phyloP scores from a whole-genome alignment of 768 basidiomycete species.

The Russula earlei region DNA sequence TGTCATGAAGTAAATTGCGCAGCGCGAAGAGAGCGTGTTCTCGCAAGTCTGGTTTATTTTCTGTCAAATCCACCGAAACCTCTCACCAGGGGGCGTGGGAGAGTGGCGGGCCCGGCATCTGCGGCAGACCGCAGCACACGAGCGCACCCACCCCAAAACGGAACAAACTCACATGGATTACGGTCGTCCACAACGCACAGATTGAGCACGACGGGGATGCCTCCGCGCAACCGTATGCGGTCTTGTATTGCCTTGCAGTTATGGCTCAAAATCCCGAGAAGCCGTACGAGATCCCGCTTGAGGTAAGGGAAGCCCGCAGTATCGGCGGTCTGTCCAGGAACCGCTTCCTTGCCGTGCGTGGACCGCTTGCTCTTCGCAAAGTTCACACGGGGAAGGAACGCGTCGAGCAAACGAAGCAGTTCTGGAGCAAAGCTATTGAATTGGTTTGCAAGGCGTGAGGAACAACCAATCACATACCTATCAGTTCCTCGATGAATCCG shows the following conservation, averaged over 20 bases:
- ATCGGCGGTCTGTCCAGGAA: constrained; percentile 23
- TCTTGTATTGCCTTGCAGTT: constrained; percentile 62
- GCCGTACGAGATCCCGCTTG: constrained; percentile 82
- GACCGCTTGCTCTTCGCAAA: constrained; percentile 53
- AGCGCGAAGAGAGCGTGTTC: constrained; percentile 88
- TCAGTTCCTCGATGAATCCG: constrained; percentile 21
- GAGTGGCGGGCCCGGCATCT: background rate
- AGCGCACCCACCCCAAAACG: background rate
- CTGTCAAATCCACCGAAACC: background rate
- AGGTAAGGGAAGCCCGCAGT: constrained; percentile 67
- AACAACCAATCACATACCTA: constrained; percentile 17
- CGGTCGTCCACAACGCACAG: constrained; percentile 84
- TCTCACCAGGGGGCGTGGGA: too few species aligned
- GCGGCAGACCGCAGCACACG: background rate
- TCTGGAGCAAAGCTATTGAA: constrained; percentile 33
- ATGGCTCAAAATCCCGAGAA: constrained; percentile 72
- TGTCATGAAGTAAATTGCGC: constrained; percentile 65
- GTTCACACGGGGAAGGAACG: constrained; percentile 78
- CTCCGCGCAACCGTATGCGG: constrained; percentile 56
- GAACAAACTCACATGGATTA: constrained; percentile 71
- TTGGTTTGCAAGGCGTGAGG: background rate
- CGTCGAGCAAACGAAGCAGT: constrained; percentile 61
- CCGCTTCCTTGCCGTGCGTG: background rate
- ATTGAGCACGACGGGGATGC: constrained; percentile 76
- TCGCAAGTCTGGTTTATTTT: constrained; percentile 54